These are phyloP conservation scores for Baudoinia panamericana DNA, from an alignment of 495 filamentous ascomycete genomes.

Conservation along the genomic window DNA sequence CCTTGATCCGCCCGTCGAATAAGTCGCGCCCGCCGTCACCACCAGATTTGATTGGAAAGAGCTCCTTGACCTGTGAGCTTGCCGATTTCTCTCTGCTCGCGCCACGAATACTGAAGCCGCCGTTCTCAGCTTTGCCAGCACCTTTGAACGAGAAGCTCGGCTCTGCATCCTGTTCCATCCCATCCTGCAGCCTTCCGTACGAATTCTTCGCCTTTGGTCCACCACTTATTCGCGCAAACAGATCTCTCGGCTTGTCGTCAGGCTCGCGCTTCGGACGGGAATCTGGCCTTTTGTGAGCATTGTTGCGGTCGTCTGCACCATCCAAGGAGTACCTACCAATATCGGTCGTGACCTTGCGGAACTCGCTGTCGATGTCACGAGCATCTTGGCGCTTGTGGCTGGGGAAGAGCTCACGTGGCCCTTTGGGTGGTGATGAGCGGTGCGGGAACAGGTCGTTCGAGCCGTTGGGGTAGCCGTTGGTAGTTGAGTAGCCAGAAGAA, in stretches of 20 bases:
- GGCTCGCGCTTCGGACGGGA: neutral
- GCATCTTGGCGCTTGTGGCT: constrained; percentile 54
- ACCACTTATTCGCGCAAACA: constrained; percentile 17
- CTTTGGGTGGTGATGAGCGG: constrained; percentile 9
- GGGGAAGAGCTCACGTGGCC: constrained; percentile 54
- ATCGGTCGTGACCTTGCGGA: constrained; percentile 31
- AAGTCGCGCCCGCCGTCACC: constrained; percentile 20
- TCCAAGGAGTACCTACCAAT: constrained; percentile 15
- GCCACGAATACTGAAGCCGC: constrained; percentile 19
- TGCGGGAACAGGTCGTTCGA: constrained; percentile 8
- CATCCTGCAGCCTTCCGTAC: constrained; percentile 9
- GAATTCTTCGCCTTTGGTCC: neutral
- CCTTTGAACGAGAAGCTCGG: constrained; percentile 23
- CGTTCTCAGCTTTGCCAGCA: neutral
- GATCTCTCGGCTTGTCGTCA: constrained; percentile 3
- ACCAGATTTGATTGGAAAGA: constrained; percentile 21
- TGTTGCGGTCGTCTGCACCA: constrained; percentile 4
- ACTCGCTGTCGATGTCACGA: constrained; percentile 44
- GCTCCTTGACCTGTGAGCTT: constrained; percentile 15
- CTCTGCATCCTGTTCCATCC: no score
- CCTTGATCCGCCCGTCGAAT: constrained; percentile 24
- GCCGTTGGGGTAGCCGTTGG: constrained; percentile 1
- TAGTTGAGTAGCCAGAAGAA: constrained; percentile 1
- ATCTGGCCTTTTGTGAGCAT: constrained; percentile 9
- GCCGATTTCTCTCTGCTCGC: constrained; percentile 13